Evolutionary conservation across 331 rosid species (phyloP), one percentile per base, ranked within the genome.

Genomic region (Acacia pycnantha): DNA sequence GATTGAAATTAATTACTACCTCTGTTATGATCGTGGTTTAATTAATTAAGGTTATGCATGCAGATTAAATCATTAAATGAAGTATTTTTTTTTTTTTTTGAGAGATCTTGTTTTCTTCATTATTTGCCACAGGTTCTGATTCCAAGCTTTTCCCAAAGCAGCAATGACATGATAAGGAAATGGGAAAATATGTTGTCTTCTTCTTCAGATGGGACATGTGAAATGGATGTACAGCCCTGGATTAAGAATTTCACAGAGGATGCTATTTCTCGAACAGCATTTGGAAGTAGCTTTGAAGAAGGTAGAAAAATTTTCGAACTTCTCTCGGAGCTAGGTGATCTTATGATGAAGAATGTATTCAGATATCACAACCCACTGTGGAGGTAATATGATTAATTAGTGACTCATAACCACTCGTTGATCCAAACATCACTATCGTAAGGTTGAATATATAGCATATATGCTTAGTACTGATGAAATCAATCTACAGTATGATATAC

Each of bases 181-280:
- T 87, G 84, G 88, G 82, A 84, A 33, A 19, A 19, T 41, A 61
- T 64, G 41, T 6, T 77, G 84, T 18, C 88, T 8, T 27, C 70
- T 8, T 16, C 71, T 31, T 16, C 44, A 15, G 67, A 64, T 64
- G 43, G 43, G 31, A 64, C 40, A 29, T 29, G 70, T 31, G 70
- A 64, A 31, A 64, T 64, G 43, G 43, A 64, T 64, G 43, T 64
- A 6, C 3, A 1, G 70, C 43, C 70, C 10, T 64, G 70, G 70
- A 3, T 64, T 15, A 64, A 64, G 41, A 64, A 64, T 31, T 31
- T 64, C 11, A 64, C 43, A 5, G 21, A 6, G n/a, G 70, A 64
- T 29, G 22, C 40, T 31, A 64, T 64, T 64, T 64, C 41, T 64
- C 40, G 40, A 4, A 29, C 69, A 64, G 41, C 69, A 14, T 64